Base-by-base conservation (phyloP, 1,139 yeast species). In the Williopsis jadinii region DNA sequence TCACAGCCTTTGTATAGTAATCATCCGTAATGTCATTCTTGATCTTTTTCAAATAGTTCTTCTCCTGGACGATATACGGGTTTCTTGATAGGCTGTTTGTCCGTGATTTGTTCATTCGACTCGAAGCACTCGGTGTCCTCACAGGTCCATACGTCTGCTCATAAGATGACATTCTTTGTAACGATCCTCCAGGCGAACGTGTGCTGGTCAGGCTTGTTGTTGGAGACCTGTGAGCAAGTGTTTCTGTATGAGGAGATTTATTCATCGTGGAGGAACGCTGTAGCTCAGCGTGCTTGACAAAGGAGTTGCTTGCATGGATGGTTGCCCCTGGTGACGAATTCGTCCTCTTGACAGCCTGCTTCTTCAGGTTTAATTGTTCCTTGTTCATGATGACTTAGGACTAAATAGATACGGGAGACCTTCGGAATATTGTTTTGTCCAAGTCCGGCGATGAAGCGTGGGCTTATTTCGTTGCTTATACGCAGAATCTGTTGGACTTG, bases 21-120 rank as follows among this genome's bases (percentile, higher is more conserved):
- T 84, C 95, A 56, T 84, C 87, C 11, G 68, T 74, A 37, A 71
- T 63, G 52, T 77, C 84, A 51, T 80, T 80, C 43, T 76, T 71
- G 54, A 85, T 74, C 55, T 77, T 77, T 44, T 75, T 73, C 42
- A 85, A 60, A 56, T 85, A 85, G 0, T 80, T 77, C 52, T 74
- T 71, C 58, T 85, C 95, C 54, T 84, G 92, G 3, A 80, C 50
- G 4, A 59, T 51, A 39, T 63, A 63, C 3, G n/a, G 32, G 39
- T 61, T 63, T 30, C 57, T 58, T 9, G 45, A 27, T 3, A 42
- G 39, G 10, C 56, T 50, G 38, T 48, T 40, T 11, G 51, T 37
- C 33, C 59, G 40, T 15, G 51, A 43, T 15, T 48, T 51, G 6
- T 42, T 27, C 12, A 42, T 34, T 24, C 57, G 39, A n/a, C 41